Percentiles rank a stretch among this genome's conserved stretches.
Conservation (phyloP, 441 rosid species). For the Manihot esculenta region DNA sequence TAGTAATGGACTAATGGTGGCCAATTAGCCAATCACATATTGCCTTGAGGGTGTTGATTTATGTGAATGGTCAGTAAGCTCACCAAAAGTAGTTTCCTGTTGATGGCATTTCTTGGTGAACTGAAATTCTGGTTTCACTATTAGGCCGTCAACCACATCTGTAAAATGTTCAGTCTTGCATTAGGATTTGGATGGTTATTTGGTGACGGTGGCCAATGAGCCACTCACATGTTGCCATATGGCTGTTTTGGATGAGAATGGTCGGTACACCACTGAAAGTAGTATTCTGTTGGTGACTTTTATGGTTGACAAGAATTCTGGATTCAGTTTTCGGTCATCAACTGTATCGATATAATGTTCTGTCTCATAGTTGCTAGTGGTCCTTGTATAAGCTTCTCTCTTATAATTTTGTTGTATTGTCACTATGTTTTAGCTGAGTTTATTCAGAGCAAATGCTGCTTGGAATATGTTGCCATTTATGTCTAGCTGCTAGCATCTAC, state of each 20-base stretch:
- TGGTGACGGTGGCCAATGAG: conserved; percentile 31
- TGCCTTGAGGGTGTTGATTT: conserved; percentile 22
- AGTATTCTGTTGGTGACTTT: conserved; percentile 19
- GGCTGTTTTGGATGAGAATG: conserved; percentile 48
- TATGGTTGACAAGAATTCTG: conserved; percentile 9
- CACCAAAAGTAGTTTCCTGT: conserved; percentile 23
- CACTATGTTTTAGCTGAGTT: not conserved
- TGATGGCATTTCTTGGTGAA: conserved; percentile 20
- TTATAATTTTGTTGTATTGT: not conserved
- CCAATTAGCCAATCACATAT: conserved; percentile 32
- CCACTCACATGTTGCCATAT: conserved; percentile 15
- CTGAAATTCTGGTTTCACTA: not conserved
- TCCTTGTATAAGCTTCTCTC: not conserved
- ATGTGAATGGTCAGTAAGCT: conserved; percentile 37
- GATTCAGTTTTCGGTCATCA: not conserved
- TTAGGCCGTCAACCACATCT: not conserved
- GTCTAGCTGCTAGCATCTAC: not conserved
- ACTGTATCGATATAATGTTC: not conserved
- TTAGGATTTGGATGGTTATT: not conserved
- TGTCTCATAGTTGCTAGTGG: not conserved
- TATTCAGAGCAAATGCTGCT: not conserved
- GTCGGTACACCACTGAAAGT: conserved; percentile 50
- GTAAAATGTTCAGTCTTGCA: not conserved
- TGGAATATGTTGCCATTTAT: not conserved
- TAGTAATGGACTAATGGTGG: conserved; percentile 19